Evolutionary conservation across 768 basidiomycete species (phyloP), one percentile per base, ranked within the genome.

Genomic region (Sporobolomyces roseus): DNA sequence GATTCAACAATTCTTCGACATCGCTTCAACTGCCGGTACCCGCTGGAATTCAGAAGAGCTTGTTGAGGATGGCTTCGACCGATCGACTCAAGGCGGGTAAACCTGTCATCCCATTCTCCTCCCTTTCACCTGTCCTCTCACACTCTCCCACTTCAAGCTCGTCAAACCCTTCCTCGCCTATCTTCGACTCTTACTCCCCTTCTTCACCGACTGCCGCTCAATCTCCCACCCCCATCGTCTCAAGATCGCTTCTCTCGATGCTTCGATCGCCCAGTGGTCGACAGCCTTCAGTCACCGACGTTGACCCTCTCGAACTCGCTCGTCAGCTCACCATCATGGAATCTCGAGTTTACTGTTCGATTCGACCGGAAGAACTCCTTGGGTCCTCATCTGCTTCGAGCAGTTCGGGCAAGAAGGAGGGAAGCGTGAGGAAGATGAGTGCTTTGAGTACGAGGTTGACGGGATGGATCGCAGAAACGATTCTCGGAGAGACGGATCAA

Each of bases 261-360:
- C 80, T 96, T 50, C 83, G 89, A 63, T 41, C 86, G 83, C 77
- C 84, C 85, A 14, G 17, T 3, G 66, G 61, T 8, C 53, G 71
- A 12, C 78, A 82, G 3, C 85, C 93, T 56, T 79, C 82, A 25
- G 82, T 94, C 10, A 89, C 87, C n/a, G 96, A 99, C 75, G 93
- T 99, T 75, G 93, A 98, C 76, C 81, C 89, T 36, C 80, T 93
- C 72, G 96, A 99, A 78, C 82, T 98, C 50, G 92, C 92, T 12
- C 84, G 96, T 55, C 96, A 99, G 79, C 77, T 98, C 74, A 96
- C 94, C 23, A 84, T 93, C 73, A 89, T 93, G 88, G 96, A 99
- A 78, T 89, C 87, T 73, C 85, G 85, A 66, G 79, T 96, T 51
- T 98, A 93, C 77, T 87, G 89, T 71, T 84, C 85, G 60, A 91